Base-by-base conservation (phyloP, 140 eudicot genomes). In the Ambrosia hybrid region DNA sequence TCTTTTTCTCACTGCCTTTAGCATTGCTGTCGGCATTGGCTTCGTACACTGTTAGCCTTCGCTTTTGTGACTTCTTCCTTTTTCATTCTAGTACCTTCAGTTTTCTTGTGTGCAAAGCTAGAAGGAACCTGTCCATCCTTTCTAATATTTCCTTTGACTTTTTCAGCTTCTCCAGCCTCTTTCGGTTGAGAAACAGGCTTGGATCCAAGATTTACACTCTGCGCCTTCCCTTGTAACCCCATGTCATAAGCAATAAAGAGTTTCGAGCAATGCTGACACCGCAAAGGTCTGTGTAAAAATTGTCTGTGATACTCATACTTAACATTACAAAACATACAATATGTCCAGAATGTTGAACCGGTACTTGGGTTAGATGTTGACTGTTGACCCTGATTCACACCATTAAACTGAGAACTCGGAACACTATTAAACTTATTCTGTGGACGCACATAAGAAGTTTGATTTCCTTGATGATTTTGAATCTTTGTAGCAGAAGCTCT, bases 331-430 rank as follows among this genome's bases (percentile, higher is more conserved):
- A 75, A 85, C n/a, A 95, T 90, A 51, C 98, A 92, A 16, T 58
- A 30, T 0, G 95, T 92, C 92, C 91, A 87, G 74, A 92, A 92
- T n/a, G 85, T 30, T 62, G 66, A 80, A 51, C 21, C 78, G 9
- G 65, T 57, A 34, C 58, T 75, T 1, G 77, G 3, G 9, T 59
- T 72, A 39, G 85, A 14, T 43, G 76, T 68, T 56, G 85, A 67
- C 33, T 80, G 73, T 14, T 73, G 82, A 10, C 46, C 75, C 57
- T 80, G 78, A 60, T 71, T 84, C 46, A 45, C 46, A 34, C 62
- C 71, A 67, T 72, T 80, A 26, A 53, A 68, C 71, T 75, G 83
- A 75, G 81, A 57, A 51, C 69, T 67, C 21, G 82, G 76, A 30
- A 1, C 51, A 37, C n/a, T 38, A 39, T 78, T 71, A 67, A 51